These are phyloP conservation scores for Posidonia oceanica DNA, from an alignment of 116 monocot genomes.

Conservation along the genomic window DNA sequence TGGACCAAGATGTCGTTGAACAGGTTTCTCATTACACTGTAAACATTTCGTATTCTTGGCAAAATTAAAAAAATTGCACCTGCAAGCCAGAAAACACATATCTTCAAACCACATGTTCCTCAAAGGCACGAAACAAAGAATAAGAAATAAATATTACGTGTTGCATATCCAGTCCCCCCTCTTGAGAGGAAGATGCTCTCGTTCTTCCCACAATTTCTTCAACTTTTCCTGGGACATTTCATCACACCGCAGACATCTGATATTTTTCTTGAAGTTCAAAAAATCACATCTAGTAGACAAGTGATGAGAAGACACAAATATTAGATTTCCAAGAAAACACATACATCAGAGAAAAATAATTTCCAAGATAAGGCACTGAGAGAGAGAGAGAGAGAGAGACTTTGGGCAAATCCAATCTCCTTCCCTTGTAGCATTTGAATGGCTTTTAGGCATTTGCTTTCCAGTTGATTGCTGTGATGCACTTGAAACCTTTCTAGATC, in stretches of 20 bases:
- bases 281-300: conserved; percentile 66
- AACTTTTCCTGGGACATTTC: conserved; percentile 54
- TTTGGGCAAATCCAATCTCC: conserved; percentile 92
- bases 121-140: neutral
- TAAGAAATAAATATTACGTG: conserved; percentile 31
- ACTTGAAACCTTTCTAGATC: conserved; percentile 7
- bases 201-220: conserved; percentile 43
- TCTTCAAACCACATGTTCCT: too few species aligned
- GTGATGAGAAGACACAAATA: too few species aligned
- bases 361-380: neutral
- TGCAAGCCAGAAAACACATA: conserved; percentile 16
- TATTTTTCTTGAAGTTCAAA: conserved; percentile 79
- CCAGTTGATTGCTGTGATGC: neutral
- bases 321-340: neutral
- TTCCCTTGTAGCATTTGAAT: conserved; percentile 43
- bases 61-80: conserved; percentile 97
- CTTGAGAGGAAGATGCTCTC: conserved; percentile 81
- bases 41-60: conserved; percentile 84
- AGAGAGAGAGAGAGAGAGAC: conserved; percentile 23
- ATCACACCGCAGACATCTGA: conserved; percentile 73
- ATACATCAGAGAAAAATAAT: neutral
- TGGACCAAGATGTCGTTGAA: conserved; percentile 53
- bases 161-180: conserved; percentile 94
- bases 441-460: conserved; percentile 13
- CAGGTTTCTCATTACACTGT: conserved; percentile 76